Conservation (phyloP, 306 rosid genomes). For the Argentina anserina region DNA sequence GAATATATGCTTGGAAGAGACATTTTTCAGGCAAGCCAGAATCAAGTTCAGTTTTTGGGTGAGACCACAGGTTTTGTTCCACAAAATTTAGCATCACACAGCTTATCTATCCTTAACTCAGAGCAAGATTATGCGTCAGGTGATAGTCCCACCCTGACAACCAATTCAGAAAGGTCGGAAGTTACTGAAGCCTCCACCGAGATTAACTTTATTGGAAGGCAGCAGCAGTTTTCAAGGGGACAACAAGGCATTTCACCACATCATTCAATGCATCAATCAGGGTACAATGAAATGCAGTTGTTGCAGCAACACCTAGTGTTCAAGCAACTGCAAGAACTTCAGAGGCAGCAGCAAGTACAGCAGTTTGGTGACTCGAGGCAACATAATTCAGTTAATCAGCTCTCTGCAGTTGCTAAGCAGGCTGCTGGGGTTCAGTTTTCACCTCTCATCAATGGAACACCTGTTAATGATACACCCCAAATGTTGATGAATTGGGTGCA, state of each 20-base stretch:
- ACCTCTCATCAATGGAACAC: slow-evolving; percentile 44
- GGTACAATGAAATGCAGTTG: slow-evolving; percentile 47
- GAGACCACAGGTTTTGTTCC: slow-evolving; percentile 34
- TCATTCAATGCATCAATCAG: slow-evolving; percentile 53
- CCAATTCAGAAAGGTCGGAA: slow-evolving; percentile 61
- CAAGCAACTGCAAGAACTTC: slow-evolving; percentile 52
- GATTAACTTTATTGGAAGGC: slow-evolving; percentile 38
- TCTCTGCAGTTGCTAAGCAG: slow-evolving; percentile 43
- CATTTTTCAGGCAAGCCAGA: slow-evolving; percentile 31
- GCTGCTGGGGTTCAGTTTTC: slow-evolving; percentile 37
- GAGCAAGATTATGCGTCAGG: slow-evolving; percentile 52
- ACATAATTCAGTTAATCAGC: slow-evolving; percentile 42
- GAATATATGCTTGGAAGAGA: slow-evolving; percentile 43
- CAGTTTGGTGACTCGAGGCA: slow-evolving; percentile 45
- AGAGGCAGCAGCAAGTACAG: slow-evolving; percentile 53
- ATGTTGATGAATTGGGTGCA: slow-evolving; percentile 47
- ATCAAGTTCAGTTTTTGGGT: slow-evolving; percentile 27
- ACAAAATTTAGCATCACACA: slow-evolving; percentile 28
- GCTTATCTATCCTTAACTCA: slow-evolving; percentile 28
- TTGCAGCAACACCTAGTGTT: slow-evolving; percentile 47
- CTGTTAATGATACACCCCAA: slow-evolving; percentile 42
- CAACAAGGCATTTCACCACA: slow-evolving; percentile 36
- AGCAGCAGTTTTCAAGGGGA: slow-evolving; percentile 38
- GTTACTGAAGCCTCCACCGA: slow-evolving; percentile 52
- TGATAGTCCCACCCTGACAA: slow-evolving; percentile 57